Percentiles rank a stretch among this genome's conserved stretches.
phyloP scores from a whole-genome alignment of 2,329 filamentous ascomycete species.

The Venturia pyrina region DNA sequence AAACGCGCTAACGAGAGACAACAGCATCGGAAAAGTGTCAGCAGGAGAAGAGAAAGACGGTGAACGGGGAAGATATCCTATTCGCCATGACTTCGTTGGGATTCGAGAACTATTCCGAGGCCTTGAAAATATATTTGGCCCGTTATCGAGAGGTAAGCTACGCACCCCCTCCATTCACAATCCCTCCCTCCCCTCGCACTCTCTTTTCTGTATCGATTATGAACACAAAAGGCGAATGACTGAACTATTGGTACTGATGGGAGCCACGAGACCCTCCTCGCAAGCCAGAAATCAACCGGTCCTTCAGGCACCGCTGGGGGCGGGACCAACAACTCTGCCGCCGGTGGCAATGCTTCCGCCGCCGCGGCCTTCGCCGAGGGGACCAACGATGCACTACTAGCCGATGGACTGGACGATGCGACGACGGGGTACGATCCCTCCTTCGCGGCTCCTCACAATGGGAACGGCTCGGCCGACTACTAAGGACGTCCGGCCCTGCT shows the following conservation, averaged over 20 bases:
- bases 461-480: slow-evolving; percentile 23
- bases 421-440: slow-evolving; percentile 32
- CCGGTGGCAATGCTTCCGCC: slow-evolving; percentile 20
- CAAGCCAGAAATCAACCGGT: slow-evolving; percentile 47
- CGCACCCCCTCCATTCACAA: slow-evolving; percentile 21
- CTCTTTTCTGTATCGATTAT: slow-evolving; percentile 18
- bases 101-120: slow-evolving; percentile 98
- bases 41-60: slow-evolving; percentile 97
- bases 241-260: slow-evolving; percentile 43
- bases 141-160: slow-evolving; percentile 91
- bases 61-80: slow-evolving; percentile 96
- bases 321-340: slow-evolving; percentile 18
- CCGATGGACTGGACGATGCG: slow-evolving; percentile 32
- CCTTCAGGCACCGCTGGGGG: slow-evolving; percentile 16
- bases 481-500: slow-evolving; percentile 10
- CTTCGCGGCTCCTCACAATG: slow-evolving; percentile 25
- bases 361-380: slow-evolving; percentile 21
- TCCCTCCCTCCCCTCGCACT: slow-evolving; percentile 8
- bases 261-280: slow-evolving; percentile 65
- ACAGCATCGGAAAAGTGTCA: slow-evolving; percentile 97
- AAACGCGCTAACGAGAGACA: slow-evolving; percentile 7
- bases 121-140: slow-evolving; percentile 93
- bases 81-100: slow-evolving; percentile 98
- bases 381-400: slow-evolving; percentile 33
- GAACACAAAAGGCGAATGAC: slow-evolving; percentile 28